Conservation (phyloP, 1,139 yeast species). For the Groenewaldozyma auringiensis region DNA sequence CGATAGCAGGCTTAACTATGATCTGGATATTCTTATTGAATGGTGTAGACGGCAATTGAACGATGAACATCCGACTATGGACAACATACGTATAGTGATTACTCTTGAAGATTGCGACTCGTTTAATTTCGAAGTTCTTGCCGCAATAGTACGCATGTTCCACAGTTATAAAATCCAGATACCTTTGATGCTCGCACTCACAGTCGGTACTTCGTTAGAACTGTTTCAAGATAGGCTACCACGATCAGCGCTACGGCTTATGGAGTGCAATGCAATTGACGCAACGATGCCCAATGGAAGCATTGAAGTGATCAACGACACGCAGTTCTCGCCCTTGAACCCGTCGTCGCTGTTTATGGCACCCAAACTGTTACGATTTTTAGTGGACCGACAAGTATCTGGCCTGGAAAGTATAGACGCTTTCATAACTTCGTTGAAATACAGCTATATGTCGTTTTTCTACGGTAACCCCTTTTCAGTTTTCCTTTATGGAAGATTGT, state of each 20-base stretch:
- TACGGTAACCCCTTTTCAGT: conserved; percentile 60
- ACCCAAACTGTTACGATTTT: conserved; percentile 18
- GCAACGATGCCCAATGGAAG: conserved; percentile 21
- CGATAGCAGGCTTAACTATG: conserved; percentile 41
- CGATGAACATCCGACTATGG: conserved; percentile 9
- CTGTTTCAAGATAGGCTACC: conserved; percentile 39
- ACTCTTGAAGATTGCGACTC: conserved; percentile 62
- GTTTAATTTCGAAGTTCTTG: conserved; percentile 44
- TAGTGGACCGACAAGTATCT: conserved; percentile 23
- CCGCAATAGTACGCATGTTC: conserved; percentile 43
- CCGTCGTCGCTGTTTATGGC: conserved; percentile 21
- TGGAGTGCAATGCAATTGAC: conserved; percentile 22
- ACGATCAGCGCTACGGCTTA: conserved; percentile 23
- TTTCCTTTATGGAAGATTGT: conserved; percentile 30
- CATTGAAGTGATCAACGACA: conserved; percentile 16
- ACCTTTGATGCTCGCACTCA: conserved; percentile 45
- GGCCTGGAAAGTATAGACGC: conserved; percentile 41
- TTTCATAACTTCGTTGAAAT: conserved; percentile 46
- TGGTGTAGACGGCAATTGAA: conserved; percentile 34
- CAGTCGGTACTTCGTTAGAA: conserved; percentile 45
- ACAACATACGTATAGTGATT: conserved; percentile 34
- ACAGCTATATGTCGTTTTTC: conserved; percentile 62
- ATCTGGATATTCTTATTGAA: conserved; percentile 44
- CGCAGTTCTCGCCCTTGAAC: conserved; percentile 14
- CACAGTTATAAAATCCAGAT: conserved; percentile 31